phyloP scores from a whole-genome alignment of 2,329 filamentous ascomycete genomes.

The Massarina eburnea region DNA sequence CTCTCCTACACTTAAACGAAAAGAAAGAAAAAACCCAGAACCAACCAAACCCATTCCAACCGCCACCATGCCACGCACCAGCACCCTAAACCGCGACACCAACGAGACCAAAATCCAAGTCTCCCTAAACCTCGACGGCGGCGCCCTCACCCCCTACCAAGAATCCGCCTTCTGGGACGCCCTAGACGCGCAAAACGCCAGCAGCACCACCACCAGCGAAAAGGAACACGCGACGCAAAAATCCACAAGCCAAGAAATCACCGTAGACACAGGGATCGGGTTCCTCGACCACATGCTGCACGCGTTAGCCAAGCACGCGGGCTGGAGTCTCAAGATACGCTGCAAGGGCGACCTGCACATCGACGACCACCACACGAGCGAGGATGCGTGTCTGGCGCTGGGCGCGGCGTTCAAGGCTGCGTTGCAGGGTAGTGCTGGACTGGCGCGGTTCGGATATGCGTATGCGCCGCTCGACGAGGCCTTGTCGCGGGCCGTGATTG shows the following conservation, averaged over 20 bases:
- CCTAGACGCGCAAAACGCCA: conserved; percentile 49
- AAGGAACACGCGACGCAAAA: conserved; percentile 80
- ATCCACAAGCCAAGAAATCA: conserved; percentile 82
- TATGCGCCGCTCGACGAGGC: conserved; percentile 96
- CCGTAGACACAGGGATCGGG: conserved; percentile 89
- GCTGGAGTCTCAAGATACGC: conserved; percentile 83
- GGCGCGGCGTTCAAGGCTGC: conserved; percentile 81
- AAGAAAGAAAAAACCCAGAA: not conserved
- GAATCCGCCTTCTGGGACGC: conserved; percentile 36
- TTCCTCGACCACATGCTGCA: conserved; percentile 99
- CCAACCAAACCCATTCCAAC: not conserved
- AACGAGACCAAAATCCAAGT: conserved; percentile 98
- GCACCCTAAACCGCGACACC: conserved; percentile 82
- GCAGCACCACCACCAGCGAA: conserved; percentile 37
- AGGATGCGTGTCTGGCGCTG: conserved; percentile 91
- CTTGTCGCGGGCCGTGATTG: conserved; percentile 88
- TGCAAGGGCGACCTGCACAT: conserved; percentile 93
- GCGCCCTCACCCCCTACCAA: conserved; percentile 60
- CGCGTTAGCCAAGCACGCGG: conserved; percentile 90
- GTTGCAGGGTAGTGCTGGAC: conserved; percentile 74
- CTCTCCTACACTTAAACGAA: too few relatives aligned
- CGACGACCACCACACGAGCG: conserved; percentile 97
- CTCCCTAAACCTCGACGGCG: conserved; percentile 90
- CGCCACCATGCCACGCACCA: conserved; percentile 60
- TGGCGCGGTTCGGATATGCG: conserved; percentile 87